Evolutionary conservation across 2,329 filamentous ascomycete species (phyloP).

Genomic region (Pyrenochaeta sp.): DNA sequence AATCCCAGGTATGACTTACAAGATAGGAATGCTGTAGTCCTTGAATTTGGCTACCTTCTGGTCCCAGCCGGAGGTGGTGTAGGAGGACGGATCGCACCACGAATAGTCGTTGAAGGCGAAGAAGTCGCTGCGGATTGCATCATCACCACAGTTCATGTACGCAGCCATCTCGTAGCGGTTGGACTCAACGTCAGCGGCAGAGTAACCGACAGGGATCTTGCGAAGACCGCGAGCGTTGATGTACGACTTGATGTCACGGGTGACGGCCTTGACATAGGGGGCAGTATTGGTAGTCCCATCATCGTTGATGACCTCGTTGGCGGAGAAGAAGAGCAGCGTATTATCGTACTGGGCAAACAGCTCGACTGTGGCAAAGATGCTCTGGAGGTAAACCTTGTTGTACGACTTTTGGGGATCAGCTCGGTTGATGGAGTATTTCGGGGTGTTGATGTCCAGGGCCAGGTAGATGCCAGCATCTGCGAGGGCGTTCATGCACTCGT

Average conservation of each 20-base stretch:
- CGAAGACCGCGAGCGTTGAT: constrained; percentile 75
- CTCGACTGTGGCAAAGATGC: constrained; percentile 88
- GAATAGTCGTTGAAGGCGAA: constrained; percentile 92
- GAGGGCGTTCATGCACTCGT: constrained; percentile 83
- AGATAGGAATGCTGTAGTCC: constrained; percentile 87
- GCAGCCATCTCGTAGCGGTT: constrained; percentile 87
- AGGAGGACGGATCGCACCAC: constrained; percentile 78
- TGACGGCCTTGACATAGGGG: constrained; percentile 76
- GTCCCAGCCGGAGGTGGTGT: constrained; percentile 79
- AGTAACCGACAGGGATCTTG: constrained; percentile 79
- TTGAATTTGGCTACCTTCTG: constrained; percentile 88
- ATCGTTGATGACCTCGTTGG: constrained; percentile 80
- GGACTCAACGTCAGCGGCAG: constrained; percentile 81
- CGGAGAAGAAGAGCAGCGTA: constrained; percentile 84
- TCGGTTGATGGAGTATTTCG: constrained; percentile 87
- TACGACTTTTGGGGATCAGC: constrained; percentile 77
- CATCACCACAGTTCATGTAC: constrained; percentile 93
- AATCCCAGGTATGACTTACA: constrained; percentile 53
- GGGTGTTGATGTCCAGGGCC: constrained; percentile 91
- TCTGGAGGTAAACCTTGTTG: constrained; percentile 85
- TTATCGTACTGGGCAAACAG: constrained; percentile 84
- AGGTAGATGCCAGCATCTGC: constrained; percentile 90
- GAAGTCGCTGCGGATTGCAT: constrained; percentile 86
- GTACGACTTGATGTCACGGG: constrained; percentile 82
- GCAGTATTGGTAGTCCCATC: constrained; percentile 69